Conservation (phyloP, 2,329 filamentous ascomycete species). For the Uncinocarpus reesii region DNA sequence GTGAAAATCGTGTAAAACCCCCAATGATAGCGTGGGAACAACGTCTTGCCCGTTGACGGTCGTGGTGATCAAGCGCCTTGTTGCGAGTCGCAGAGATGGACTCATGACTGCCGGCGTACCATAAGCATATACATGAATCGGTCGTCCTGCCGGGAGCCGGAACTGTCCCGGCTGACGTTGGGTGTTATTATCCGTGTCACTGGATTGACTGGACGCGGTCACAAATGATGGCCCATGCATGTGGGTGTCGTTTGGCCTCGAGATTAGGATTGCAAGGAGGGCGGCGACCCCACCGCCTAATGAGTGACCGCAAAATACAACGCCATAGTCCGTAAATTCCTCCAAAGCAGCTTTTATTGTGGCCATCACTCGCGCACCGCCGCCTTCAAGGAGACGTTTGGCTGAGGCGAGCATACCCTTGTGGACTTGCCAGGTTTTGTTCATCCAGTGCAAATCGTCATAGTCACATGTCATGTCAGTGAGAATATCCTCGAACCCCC, state of each 20-base stretch:
- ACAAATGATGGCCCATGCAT: constrained; percentile 49
- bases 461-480: constrained; percentile 68
- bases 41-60: constrained; percentile 63
- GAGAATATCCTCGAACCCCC: constrained; percentile 63
- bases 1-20: constrained; percentile 64
- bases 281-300: constrained; percentile 61
- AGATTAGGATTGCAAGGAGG: constrained; percentile 59
- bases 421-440: constrained; percentile 57
- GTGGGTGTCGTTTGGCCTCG: constrained; percentile 45
- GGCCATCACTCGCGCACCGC: constrained; percentile 55
- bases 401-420: constrained; percentile 66
- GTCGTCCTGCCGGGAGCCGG: constrained; percentile 54
- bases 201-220: constrained; percentile 39
- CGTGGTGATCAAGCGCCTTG: constrained; percentile 63
- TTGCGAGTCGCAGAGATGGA: constrained; percentile 56
- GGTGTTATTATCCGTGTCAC: background rate
- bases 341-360: constrained; percentile 56
- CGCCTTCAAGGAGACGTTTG: constrained; percentile 55
- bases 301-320: constrained; percentile 60
- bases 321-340: constrained; percentile 57
- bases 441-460: constrained; percentile 47
- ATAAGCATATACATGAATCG: constrained; percentile 71
- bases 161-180: constrained; percentile 26
- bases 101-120: constrained; percentile 65
- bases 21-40: constrained; percentile 62